Evolutionary conservation across 176 grass and related monocot genomes (phyloP).

Genomic region (Ensete ventricosum): DNA sequence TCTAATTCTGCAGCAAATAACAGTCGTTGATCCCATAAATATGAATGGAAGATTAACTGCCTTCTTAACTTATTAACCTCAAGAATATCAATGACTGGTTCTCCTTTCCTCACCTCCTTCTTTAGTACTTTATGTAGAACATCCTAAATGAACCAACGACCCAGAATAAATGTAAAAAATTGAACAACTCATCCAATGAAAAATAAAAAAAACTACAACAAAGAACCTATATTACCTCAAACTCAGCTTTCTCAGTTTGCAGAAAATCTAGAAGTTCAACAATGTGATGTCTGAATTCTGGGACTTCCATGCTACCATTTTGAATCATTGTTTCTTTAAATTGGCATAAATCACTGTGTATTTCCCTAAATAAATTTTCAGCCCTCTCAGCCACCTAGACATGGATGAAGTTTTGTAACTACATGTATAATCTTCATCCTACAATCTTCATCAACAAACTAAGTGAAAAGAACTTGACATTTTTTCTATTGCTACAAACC

Average conservation of each 20-base stretch:
- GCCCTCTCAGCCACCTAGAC: constrained; percentile 58
- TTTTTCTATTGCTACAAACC: constrained; percentile 42
- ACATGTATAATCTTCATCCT: constrained; percentile 11
- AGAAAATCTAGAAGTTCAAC: constrained; percentile 64
- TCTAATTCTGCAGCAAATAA: constrained; percentile 42
- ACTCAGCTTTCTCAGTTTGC: constrained; percentile 62
- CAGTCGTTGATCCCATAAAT: constrained; percentile 77
- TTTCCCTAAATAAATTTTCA: constrained; percentile 59
- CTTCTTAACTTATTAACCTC: constrained; percentile 88
- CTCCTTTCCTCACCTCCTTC: constrained; percentile 51
- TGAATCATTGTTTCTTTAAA: constrained; percentile 41
- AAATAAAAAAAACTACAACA: constrained; percentile 21
- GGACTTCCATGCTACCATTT: background rate
- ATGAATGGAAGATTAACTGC: constrained; percentile 75
- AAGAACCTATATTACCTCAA: constrained; percentile 45
- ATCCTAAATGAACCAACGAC: constrained; percentile 35
- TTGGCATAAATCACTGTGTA: constrained; percentile 36
- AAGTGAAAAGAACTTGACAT: constrained; percentile 11
- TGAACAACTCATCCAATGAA: constrained; percentile 3
- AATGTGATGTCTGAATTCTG: constrained; percentile 39
- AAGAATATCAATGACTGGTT: constrained; percentile 64
- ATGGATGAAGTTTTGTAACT: constrained; percentile 20
- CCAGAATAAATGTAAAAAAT: constrained; percentile 22
- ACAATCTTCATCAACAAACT: constrained; percentile 13
- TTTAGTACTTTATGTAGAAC: constrained; percentile 62